Conservation (phyloP, 2,329 filamentous ascomycete genomes). For the Monascus ruber region DNA sequence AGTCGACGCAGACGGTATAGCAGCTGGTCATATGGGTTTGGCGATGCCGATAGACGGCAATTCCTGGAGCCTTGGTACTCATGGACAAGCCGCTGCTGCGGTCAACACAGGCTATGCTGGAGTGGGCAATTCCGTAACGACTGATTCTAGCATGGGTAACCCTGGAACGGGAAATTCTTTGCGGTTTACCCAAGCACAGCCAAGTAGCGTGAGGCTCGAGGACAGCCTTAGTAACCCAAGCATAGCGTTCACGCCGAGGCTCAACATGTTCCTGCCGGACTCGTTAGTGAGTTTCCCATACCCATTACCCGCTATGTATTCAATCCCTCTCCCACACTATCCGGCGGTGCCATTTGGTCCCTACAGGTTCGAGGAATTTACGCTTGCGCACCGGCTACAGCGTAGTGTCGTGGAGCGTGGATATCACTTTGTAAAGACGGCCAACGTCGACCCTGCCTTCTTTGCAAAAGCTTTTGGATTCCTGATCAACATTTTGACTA, state of each 20-base stretch:
- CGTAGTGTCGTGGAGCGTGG: slow-evolving; percentile 2
- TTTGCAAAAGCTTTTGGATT: slow-evolving; percentile 2
- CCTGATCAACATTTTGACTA: slow-evolving; percentile 2
- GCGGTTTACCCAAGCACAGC: no score
- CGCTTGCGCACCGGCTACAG: slow-evolving; percentile 3
- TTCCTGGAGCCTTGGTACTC: no score
- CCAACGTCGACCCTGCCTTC: background rate
- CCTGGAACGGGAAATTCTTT: no score
- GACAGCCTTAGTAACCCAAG: background rate
- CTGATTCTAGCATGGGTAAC: background rate
- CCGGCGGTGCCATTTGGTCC: slow-evolving; percentile 1
- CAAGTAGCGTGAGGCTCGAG: no score
- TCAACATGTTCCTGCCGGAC: background rate
- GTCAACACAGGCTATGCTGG: background rate
- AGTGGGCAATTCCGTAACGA: background rate
- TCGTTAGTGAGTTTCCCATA: background rate
- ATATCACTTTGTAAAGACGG: background rate
- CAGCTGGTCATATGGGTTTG: no score
- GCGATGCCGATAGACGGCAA: no score
- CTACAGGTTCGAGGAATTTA: slow-evolving; percentile 3
- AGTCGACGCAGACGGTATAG: background rate
- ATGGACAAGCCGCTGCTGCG: background rate
- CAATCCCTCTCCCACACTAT: background rate
- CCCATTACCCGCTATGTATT: background rate
- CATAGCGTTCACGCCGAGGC: background rate